Evolutionary conservation across 768 basidiomycete genomes (phyloP), one percentile per base, ranked within the genome.

Genomic region (Kwoniella botswanensis): DNA sequence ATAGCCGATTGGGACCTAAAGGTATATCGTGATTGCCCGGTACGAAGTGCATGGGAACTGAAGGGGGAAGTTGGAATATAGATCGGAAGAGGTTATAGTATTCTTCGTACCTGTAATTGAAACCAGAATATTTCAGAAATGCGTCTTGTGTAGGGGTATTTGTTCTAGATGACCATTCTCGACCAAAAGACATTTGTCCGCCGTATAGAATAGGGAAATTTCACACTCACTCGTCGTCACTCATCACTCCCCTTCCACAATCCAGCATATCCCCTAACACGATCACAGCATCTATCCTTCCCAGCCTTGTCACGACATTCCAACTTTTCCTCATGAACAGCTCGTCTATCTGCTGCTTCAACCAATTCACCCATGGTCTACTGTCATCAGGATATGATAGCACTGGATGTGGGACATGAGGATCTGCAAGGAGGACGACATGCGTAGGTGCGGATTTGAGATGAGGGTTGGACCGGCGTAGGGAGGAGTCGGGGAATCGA

Each of bases 241-340:
- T 81, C 87, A 91, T 91, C 22, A 85, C 85, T 29, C 87, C 85
- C 64, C 93, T 86, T 1, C 93, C 94, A 65, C 88, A 89, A 76
- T 96, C 93, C 89, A 96, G 89, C 92, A 96, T 92, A 81, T 97
- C 94, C 46, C 95, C 95, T 22, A 94, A 86, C 72, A 96, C 91
- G 2, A 97, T 85, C 4, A 96, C 88, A 15, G 85, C 88, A 79
- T 96, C 88, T 7, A 94, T 91, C 26, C 83, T 79, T 29, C 82
- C 85, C 64, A 88, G 85, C 6, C 85, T 84, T 63, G 88, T 85
- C 3, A 89, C 89, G 9, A 87, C 89, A 66, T 87, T 87, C 94
- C 94, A 97, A 77, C 87, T 91, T 84, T 93, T 95, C 57, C 92
- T 88, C 68, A 96, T 85, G 80, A 93, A 93, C 71, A 92, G 86